Evolutionary conservation across 306 rosid genomes (phyloP).

Genomic region (Comarum palustre): DNA sequence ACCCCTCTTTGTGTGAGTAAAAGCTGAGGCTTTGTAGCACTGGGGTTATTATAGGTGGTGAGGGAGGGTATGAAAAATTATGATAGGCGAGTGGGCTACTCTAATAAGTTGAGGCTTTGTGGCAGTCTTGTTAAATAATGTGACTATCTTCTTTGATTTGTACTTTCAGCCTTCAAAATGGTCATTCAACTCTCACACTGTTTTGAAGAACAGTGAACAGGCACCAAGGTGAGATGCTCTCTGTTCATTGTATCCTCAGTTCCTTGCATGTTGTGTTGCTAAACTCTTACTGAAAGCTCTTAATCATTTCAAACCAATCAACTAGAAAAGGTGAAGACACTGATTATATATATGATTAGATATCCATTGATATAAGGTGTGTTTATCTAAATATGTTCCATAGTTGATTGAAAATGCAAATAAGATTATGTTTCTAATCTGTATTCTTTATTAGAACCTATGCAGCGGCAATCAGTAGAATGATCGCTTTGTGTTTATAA

Average conservation of each 20-base stretch:
- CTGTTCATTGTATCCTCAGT: not conserved
- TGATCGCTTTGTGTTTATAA: not conserved
- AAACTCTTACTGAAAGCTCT: not conserved
- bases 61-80: not conserved
- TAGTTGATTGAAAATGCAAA: slow-evolving; percentile 5
- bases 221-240: slow-evolving; percentile 69
- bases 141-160: slow-evolving; percentile 21
- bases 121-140: slow-evolving; percentile 12
- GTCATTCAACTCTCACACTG: slow-evolving; percentile 80
- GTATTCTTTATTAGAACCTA: not conserved
- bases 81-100: not conserved
- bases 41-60: not conserved
- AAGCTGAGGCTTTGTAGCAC: not conserved
- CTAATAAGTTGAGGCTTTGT: not conserved
- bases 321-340: not conserved
- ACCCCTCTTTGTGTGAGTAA: not conserved
- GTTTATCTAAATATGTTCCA: not conserved
- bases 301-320: not conserved
- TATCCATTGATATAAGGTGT: slow-evolving; percentile 5
- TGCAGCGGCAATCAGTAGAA: not conserved
- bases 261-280: slow-evolving; percentile 1
- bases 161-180: slow-evolving; percentile 75
- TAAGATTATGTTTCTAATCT: not conserved
- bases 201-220: slow-evolving; percentile 86
- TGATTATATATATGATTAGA: not conserved